Evolutionary conservation across 805 yeast species (phyloP).

Genomic region (Wickerhamomyces hampshirensis): DNA sequence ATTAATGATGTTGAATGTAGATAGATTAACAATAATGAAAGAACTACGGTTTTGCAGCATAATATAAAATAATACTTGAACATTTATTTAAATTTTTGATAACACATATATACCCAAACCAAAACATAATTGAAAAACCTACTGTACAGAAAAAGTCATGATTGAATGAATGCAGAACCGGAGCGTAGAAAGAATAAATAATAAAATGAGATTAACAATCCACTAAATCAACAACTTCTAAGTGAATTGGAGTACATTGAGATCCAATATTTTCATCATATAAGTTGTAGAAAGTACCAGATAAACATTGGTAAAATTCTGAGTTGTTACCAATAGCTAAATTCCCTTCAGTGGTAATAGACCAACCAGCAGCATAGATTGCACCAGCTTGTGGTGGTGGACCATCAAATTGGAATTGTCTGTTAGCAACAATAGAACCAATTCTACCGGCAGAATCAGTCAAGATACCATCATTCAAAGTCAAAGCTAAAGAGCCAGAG

Average conservation of each 20-base stretch:
- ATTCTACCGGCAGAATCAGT: conserved; percentile 58
- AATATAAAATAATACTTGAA: too few relatives aligned
- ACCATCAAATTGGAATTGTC: conserved; percentile 81
- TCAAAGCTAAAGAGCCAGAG: conserved; percentile 47
- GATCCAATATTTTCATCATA: conserved; percentile 56
- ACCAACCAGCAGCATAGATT: conserved; percentile 64
- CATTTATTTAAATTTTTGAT: neutral
- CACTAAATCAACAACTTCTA: conserved; percentile 51
- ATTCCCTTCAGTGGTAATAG: conserved; percentile 43
- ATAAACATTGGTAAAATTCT: conserved; percentile 64
- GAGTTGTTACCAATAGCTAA: conserved; percentile 57
- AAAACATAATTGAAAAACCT: neutral
- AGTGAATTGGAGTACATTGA: conserved; percentile 58
- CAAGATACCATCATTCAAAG: conserved; percentile 44
- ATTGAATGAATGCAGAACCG: neutral
- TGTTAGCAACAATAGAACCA: conserved; percentile 73
- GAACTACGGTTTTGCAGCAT: too few relatives aligned
- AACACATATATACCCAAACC: neutral
- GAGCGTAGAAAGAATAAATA: neutral
- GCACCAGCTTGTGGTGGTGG: conserved; percentile 80
- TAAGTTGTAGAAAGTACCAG: conserved; percentile 72
- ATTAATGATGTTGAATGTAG: too few relatives aligned
- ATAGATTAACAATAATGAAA: too few relatives aligned
- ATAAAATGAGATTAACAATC: conserved; percentile 34
- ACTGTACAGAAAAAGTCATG: neutral